Conservation (phyloP, 2,329 filamentous ascomycete species). For the Scortechinia acanthostroma region DNA sequence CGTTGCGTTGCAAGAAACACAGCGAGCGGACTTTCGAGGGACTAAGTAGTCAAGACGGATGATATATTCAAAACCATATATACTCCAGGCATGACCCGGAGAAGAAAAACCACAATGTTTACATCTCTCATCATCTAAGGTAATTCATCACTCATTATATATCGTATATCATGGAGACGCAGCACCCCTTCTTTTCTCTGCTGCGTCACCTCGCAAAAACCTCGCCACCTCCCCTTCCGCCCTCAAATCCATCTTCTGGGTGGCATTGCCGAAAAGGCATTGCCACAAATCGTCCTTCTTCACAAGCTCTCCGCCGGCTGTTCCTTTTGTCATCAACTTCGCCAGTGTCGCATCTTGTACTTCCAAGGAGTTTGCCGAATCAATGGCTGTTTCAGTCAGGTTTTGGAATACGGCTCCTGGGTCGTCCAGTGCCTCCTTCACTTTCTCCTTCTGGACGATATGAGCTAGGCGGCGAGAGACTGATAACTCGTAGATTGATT, state of each 20-base stretch:
- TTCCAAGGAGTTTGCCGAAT: conserved; percentile 79
- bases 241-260: neutral
- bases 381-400: conserved; percentile 37
- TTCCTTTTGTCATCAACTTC: conserved; percentile 64
- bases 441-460: conserved; percentile 42
- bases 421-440: conserved; percentile 40
- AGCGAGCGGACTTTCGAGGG: no score
- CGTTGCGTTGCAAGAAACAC: no score
- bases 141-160: no score
- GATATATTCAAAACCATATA: no score
- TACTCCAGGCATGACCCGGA: no score
- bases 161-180: no score
- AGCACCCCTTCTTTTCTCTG: neutral
- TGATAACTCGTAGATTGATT: conserved; percentile 82
- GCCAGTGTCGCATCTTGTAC: conserved; percentile 67
- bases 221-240: neutral
- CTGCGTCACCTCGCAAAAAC: neutral
- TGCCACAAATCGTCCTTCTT: conserved; percentile 76
- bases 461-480: conserved; percentile 74
- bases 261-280: conserved; percentile 68
- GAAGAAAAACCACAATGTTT: no score
- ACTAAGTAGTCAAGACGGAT: no score
- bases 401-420: no score
- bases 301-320: conserved; percentile 73
- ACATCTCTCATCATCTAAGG: neutral